These are phyloP conservation scores for Didymella lethalis DNA, from an alignment of 2,329 filamentous ascomycete species.

Conservation along the genomic window DNA sequence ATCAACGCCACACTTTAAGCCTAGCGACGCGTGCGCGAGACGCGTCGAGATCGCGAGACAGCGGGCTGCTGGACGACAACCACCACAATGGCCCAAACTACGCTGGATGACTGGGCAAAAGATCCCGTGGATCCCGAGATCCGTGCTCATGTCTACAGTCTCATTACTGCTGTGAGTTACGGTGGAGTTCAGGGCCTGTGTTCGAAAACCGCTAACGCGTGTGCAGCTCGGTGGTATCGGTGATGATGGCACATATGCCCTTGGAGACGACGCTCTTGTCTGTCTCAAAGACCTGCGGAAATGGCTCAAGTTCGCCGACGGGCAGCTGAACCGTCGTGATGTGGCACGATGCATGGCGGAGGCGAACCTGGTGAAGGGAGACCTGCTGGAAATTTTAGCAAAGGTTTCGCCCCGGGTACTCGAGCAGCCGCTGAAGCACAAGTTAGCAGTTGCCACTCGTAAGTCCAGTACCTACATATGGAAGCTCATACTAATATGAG, in stretches of 20 bases:
- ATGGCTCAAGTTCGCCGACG: constrained; percentile 95
- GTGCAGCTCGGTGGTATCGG: constrained; percentile 82
- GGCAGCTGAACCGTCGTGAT: constrained; percentile 91
- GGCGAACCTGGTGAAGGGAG: constrained; percentile 88
- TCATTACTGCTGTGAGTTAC: constrained; percentile 82
- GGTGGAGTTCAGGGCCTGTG: not conserved
- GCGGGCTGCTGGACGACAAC: constrained; percentile 31
- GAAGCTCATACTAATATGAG: constrained; percentile 27
- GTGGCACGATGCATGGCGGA: constrained; percentile 92
- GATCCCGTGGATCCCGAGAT: constrained; percentile 83
- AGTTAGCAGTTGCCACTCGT: constrained; percentile 81
- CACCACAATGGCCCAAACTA: constrained; percentile 49
- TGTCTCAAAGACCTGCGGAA: constrained; percentile 91
- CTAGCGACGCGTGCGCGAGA: constrained; percentile 43
- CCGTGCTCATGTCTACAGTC: constrained; percentile 89
- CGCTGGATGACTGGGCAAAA: constrained; percentile 56
- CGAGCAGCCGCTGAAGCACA: constrained; percentile 77
- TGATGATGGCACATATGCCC: constrained; percentile 81
- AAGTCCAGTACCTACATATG: not conserved
- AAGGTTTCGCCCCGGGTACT: constrained; percentile 73
- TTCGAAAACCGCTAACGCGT: constrained; percentile 22
- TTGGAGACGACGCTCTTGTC: constrained; percentile 91
- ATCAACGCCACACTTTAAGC: constrained; percentile 39
- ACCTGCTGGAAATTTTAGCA: constrained; percentile 87
- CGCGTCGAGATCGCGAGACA: constrained; percentile 38